phyloP scores from a whole-genome alignment of 2,329 filamentous ascomycete species.

The Neopestalotiopsis clavispora region DNA sequence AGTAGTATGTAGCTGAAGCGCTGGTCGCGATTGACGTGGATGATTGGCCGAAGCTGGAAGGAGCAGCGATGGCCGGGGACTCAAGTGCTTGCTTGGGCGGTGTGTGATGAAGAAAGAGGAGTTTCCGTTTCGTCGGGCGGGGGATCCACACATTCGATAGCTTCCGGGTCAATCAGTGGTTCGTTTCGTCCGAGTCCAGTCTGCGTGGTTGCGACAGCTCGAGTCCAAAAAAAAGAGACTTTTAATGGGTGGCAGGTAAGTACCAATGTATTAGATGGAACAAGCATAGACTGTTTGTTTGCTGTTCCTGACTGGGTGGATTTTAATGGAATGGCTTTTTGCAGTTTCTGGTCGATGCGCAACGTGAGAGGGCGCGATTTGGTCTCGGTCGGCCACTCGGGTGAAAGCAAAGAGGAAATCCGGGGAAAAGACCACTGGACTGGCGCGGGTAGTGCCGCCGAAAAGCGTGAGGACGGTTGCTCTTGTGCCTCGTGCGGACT shows the following conservation, averaged over 20 bases:
- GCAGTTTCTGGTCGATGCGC: conserved; percentile 7
- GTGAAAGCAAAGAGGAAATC: conserved; percentile 6
- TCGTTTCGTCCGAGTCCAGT: not conserved
- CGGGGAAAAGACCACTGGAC: conserved; percentile 2
- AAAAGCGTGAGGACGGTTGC: conserved; percentile 4
- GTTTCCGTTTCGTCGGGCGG: conserved; percentile 1
- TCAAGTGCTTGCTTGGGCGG: not conserved
- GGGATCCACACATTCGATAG: not conserved
- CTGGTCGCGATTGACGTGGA: conserved; percentile 35
- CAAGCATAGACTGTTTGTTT: not conserved
- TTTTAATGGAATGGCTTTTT: not conserved
- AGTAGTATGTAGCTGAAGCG: conserved; percentile 9
- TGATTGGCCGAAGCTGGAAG: conserved; percentile 33
- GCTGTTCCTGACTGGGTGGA: conserved; percentile 12
- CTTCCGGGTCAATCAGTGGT: not conserved
- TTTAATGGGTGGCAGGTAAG: not conserved
- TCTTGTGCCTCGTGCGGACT: conserved; percentile 2
- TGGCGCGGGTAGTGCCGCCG: conserved; percentile 13
- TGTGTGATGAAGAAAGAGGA: conserved; percentile 5
- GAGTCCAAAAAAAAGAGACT: not conserved
- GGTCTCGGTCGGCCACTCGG: conserved; percentile 9
- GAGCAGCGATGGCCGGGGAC: conserved; percentile 17
- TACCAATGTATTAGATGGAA: not conserved
- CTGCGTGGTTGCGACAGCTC: not conserved
- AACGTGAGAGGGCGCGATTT: conserved; percentile 9